Base-by-base conservation (phyloP, 176 grass and related monocot species). In the Zea luxurians region DNA sequence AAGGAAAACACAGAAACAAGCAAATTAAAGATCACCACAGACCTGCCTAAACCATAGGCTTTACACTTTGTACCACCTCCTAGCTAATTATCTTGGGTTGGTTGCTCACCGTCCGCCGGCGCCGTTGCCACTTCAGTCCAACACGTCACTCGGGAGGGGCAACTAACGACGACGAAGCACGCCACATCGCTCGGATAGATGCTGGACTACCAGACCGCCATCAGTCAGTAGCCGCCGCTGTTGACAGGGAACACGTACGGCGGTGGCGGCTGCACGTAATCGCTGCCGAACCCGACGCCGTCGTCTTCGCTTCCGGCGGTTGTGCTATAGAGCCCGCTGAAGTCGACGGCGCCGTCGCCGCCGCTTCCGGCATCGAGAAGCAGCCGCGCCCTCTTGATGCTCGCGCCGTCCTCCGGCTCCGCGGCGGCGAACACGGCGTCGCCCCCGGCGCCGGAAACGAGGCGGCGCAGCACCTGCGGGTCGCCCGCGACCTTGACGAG, bases 401-500 rank as follows among this genome's bases (percentile, higher is more conserved):
- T 43, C 4, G 18, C 48, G 38, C 3, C 16, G 2, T 59, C 15
- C 10, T 36, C 3, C 5, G 71, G 0, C 16, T 10, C 36, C 15
- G 66, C 21, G 35, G 69, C 9, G 50, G 37, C 9, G 13, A 45
- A 55, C 7, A 45, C 70, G 4, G 46, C 27, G 37, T 2, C 43
- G n/a, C 0, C n/a, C 0, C 13, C 5, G 48, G 7, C 5, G 17
- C 7, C 18, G 46, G 36, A 8, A 35, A 88, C 63, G 10, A 94
- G 80, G 37, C 66, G 79, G 11, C 84, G 88, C 65, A 93, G 83
- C 76, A 91, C 73, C 46, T 91, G 82, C 4, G 86, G 76, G 78
- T 93, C 86, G 6, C 86, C 83, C 12, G 80, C 91, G 34, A 94
- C 86, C 83, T 91, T 94, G 62, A 94, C 7, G 72, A 94, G 78